Base-by-base conservation (phyloP, 2,329 filamentous ascomycete species). In the Microsporum canis region DNA sequence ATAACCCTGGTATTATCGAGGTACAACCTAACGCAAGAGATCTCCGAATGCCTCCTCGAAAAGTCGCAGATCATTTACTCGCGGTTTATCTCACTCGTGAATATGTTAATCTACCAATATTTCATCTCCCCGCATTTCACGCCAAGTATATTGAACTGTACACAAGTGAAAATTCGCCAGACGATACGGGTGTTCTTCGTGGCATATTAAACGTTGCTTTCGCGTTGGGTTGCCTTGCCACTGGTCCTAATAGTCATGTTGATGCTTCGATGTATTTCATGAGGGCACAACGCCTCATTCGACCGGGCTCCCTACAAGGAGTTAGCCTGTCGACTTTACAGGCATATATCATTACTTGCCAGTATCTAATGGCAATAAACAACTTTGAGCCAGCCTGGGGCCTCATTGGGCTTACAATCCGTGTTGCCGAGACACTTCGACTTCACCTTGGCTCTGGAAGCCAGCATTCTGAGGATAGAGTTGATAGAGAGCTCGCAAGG, bases 31-130 rank as follows among this genome's bases (percentile, higher is more conserved):
- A 60, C 41, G 14, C 41, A 5, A 33, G 34, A 12, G 55, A 65
- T 38, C 39, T 56, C 5, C 34, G 43, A 27, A 60, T 64, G 43
- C 60, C 67, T 17, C 47, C 63, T 17, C 66, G 64, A 5, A 56
- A 64, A 6, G 23, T 63, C 39, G 61, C 64, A 8, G 67, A 69
- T 56, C 60, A 39, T 33, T 59, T 66, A 10, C 39, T 70, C 8
- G 58, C 61, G 3, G 58, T 55, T 2, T 70, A 70, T 33, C 53
- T 70, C 29, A 64, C 62, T 7, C 65, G 64, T 17, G 68, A 70
- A 61, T 68, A 67, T 60, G 67, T 67, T n/a, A 67, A 67, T 45
- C 47, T 69, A 27, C 68, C 68, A 1, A 65, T 70, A 6, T 64
- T 70, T 34, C 62, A 68, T 36, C 61, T 67, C 17, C 3, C 57